phyloP scores from a whole-genome alignment of 768 basidiomycete genomes.

The Omphalotus guepiniiformis region DNA sequence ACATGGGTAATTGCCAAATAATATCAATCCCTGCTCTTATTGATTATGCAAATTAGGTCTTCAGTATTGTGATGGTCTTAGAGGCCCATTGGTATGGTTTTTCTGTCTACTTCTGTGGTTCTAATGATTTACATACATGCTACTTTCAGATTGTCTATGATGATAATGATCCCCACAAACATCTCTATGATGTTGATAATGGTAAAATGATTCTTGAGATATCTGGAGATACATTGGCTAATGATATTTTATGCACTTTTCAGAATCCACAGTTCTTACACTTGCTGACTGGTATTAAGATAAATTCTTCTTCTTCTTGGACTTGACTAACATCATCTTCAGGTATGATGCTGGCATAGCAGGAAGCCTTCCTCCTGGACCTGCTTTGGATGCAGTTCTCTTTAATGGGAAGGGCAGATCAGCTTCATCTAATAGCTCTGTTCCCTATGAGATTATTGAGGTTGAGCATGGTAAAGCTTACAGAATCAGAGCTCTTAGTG shows the following conservation, averaged over 20 bases:
- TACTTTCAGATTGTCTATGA: too few relatives aligned
- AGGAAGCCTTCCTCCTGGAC: too few relatives aligned
- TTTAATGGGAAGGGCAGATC: too few relatives aligned
- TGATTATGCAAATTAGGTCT: too few relatives aligned
- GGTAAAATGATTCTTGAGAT: conserved; percentile 15
- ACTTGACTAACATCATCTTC: background rate
- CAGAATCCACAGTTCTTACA: conserved; percentile 42
- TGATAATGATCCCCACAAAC: conserved; percentile 19
- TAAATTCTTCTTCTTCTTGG: background rate
- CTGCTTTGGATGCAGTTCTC: too few relatives aligned
- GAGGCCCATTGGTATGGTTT: conserved; percentile 22
- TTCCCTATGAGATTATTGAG: conserved; percentile 20
- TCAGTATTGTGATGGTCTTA: conserved; percentile 32
- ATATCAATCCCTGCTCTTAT: too few relatives aligned
- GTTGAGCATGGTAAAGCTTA: conserved; percentile 35
- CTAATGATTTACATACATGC: too few relatives aligned
- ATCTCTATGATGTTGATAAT: conserved; percentile 31
- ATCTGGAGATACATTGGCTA: conserved; percentile 3
- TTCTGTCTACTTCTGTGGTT: too few relatives aligned
- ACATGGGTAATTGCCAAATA: too few relatives aligned
- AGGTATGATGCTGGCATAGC: too few relatives aligned
- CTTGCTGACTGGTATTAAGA: conserved; percentile 43
- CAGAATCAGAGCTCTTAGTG: too few relatives aligned
- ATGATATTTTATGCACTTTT: background rate
- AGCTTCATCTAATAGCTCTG: too few relatives aligned